Base-by-base conservation (phyloP, 1,139 yeast genomes). In the Pichia sp. region DNA sequence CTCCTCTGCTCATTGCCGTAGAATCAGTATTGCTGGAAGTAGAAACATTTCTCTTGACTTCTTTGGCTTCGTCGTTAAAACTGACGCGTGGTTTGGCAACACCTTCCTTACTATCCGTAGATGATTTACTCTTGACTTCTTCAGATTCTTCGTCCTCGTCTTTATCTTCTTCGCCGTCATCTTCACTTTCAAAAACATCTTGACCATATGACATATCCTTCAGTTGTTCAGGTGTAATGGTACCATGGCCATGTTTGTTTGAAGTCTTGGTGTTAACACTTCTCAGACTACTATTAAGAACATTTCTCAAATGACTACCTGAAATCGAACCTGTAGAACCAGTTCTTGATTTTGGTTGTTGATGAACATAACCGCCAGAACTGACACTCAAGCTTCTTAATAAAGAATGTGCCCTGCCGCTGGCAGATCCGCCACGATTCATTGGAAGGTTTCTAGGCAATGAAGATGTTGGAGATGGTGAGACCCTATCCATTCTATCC, bases 111-210 rank as follows among this genome's bases (percentile, higher is more conserved):
- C 36, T 41, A 15, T 10, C 34, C 17, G 31, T 6, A 12, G 20
- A 22, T 18, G 20, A n/a, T 9, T 28, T 21, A 11, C n/a, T 43
- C 14, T 35, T 34, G 19, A 7, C 11, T n/a, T 17, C 36, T 19
- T 21, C 37, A 8, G 9, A 10, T 14, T 30, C 28, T 8, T 19
- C 37, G 8, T 30, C 32, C 9, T 32, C 45, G 6, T 34, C 42
- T 12, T 38, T 45, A 2, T 50, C 50, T 1, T 44, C 46, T 14
- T 53, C 58, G 10, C 54, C 77, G n/a, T 72, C 77, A 35, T 74
- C 78, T 42, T 76, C 81, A 49, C 76, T 79, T 34, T 76, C 81
- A 62, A 77, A 77, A 8, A 76, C 81, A 50, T 72, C 70, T 42
- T 70, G 78, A 55, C 75, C 76, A 52, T 69, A 69, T 14, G 74